Evolutionary conservation across 306 rosid species (phyloP), one percentile per base, ranked within the genome.

Genomic region (Fragaria vesca): DNA sequence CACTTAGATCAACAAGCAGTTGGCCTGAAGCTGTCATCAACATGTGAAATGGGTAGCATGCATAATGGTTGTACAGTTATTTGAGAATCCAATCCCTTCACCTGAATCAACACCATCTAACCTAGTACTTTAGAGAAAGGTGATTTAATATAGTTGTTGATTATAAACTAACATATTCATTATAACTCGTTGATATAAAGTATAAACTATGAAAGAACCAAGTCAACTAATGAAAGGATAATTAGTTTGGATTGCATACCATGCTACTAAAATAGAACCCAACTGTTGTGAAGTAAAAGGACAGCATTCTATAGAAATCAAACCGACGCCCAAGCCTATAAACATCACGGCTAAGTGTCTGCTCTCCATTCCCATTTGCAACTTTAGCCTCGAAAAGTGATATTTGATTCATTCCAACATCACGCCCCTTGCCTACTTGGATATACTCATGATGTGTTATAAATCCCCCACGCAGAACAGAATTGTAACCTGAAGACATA

Each of bases 291-390:
- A 95, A 93, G 91, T 95, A 95, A 90, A 93, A 95, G 0, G 99
- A 95, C 81, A 95, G 70, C 97, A 93, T 95, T 77, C 99, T 90
- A 73, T 67, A 95, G 94, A 95, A 95, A 81, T 93, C 99, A 80
- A 95, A 95, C 42, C 93, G 92, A 42, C 96, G 90, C 61, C 99
- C 99, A 79, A 95, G 99, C 71, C 99, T 86, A 75, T 93, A 95
- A 80, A 93, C 99, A 86, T 95, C 99, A 46, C 99, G 97, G 83
- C 99, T 87, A 66, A 95, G 97, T 58, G 99, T 88, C 78, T 95
- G 97, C 82, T 95, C 99, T 86, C 97, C 99, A 84, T 95, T 95
- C 86, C 99, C 99, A 85, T 90, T 95, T 69, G 99, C 95, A 78
- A 95, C 97, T 86, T 95, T 95, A 62, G 99, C 99, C 89, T 95